phyloP scores from a whole-genome alignment of 805 yeast species.

The Scheffersomyces lignosus region DNA sequence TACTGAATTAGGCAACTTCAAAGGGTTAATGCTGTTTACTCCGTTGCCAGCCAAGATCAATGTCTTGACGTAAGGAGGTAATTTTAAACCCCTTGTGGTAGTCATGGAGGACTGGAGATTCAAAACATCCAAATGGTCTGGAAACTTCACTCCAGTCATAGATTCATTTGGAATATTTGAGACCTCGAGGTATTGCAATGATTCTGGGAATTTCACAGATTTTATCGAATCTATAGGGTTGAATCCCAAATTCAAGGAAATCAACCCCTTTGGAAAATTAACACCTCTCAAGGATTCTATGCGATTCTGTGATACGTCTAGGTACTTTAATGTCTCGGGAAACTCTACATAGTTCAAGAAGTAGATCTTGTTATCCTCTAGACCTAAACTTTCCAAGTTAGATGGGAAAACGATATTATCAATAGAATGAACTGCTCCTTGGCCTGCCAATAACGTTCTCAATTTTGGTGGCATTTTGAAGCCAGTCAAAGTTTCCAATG shows the following conservation, averaged over 20 bases:
- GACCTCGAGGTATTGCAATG: constrained; percentile 34
- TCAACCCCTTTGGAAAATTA: constrained; percentile 34
- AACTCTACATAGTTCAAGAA: constrained; percentile 40
- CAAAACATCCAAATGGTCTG: constrained; percentile 35
- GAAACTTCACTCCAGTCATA: constrained; percentile 48
- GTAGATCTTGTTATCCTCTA: constrained; percentile 38
- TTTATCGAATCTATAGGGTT: constrained; percentile 46
- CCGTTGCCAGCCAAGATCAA: constrained; percentile 40
- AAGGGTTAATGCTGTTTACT: constrained; percentile 46
- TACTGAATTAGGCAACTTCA: constrained; percentile 41
- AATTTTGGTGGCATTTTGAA: constrained; percentile 37
- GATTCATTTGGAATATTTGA: constrained; percentile 46
- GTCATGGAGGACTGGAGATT: constrained; percentile 47
- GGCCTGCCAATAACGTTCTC: constrained; percentile 30
- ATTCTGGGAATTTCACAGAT: constrained; percentile 42
- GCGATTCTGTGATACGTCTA: constrained; percentile 41
- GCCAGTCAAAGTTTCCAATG: constrained; percentile 40
- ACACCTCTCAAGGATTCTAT: constrained; percentile 39
- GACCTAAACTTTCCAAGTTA: constrained; percentile 30
- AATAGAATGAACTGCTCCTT: constrained; percentile 32
- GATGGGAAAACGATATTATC: constrained; percentile 38
- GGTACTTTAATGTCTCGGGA: constrained; percentile 26
- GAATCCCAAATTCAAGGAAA: constrained; percentile 28
- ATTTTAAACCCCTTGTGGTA: constrained; percentile 42
- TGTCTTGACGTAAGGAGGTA: constrained; percentile 31